Conservation (phyloP, 2,329 filamentous ascomycete genomes). For the Cylindrodendrum hubeiense region DNA sequence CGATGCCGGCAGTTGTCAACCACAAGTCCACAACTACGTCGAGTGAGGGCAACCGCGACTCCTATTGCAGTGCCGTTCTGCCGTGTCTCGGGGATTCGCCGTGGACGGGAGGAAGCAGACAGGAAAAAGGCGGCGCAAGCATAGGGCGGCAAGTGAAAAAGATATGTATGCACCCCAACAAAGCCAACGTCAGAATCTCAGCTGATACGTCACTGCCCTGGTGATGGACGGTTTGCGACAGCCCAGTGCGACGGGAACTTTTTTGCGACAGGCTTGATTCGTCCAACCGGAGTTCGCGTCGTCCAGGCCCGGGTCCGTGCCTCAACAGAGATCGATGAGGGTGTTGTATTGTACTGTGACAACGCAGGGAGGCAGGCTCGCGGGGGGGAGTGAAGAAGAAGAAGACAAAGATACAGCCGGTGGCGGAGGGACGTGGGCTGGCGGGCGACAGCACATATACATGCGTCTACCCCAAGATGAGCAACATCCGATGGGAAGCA, state of each 20-base stretch:
- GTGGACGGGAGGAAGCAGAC: neutral
- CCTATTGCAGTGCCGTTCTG: neutral
- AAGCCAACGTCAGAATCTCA: conserved; percentile 15
- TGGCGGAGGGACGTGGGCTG: neutral
- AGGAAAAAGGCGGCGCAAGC: neutral
- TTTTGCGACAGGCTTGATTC: conserved; percentile 13
- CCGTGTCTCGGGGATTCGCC: neutral
- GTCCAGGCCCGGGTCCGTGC: conserved; percentile 15
- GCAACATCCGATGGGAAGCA: neutral
- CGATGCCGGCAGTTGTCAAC: neutral
- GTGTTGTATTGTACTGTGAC: too few species aligned
- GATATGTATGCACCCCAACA: conserved; percentile 3
- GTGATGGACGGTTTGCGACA: conserved; percentile 1
- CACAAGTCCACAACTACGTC: neutral
- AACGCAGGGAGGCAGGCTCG: too few species aligned
- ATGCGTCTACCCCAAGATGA: neutral
- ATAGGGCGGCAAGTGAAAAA: conserved; percentile 6
- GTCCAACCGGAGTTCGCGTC: conserved; percentile 15
- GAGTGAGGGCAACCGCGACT: neutral
- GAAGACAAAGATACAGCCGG: neutral
- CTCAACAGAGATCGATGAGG: neutral
- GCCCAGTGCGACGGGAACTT: conserved; percentile 2
- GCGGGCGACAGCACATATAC: neutral
- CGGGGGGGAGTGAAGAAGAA: neutral
- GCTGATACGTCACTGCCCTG: conserved; percentile 32